Base-by-base conservation (phyloP, 495 filamentous ascomycete genomes). In the Clohesyomyces aquaticus region DNA sequence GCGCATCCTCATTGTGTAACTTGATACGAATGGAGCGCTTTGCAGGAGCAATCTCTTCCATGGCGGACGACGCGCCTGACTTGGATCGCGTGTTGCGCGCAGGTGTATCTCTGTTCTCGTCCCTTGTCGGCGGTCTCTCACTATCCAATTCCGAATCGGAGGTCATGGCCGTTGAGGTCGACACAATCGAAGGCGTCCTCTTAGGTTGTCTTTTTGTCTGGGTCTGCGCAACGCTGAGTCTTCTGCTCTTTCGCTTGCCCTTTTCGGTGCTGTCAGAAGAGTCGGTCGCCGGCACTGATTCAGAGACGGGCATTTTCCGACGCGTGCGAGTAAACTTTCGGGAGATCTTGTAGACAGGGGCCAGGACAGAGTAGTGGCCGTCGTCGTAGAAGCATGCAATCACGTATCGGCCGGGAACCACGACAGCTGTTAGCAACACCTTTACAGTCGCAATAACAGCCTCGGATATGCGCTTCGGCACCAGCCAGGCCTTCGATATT, bases 1-100 rank as follows among this genome's bases (percentile, higher is more conserved):
- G 73, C 1, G 80, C 78, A 48, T 96, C 90, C 71, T 97, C 93
- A 65, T 90, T 89, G 74, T 93, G 84, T 14, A 96, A 81, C 74
- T 95, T 96, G 67, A 98, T 96, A 27, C 91, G 83, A 64, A 96
- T 96, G 16, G 91, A 93, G 28, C 91, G 85, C 64, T 90, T 84
- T 2, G 86, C 74, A 61, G 85, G 89, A 50, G 81, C 77, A 60
- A 80, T 81, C 61, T 84, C 91, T 73, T 85, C 91, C 18, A 56
- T 75, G 68, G 81, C 62, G 55, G 74, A 57, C 10, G 68, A 70
- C 16, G 72, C 52, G 73, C 66, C 71, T 27, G 71, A 82, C 68
- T 85, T 85, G 12, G 85, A 81, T 57, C 86, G 82, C 25, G 75
- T 71, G 70, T 81, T 82, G 61, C 59, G 75, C 48, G 75, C 63